Evolutionary conservation across 768 basidiomycete species (phyloP).

Genomic region (Pholiota molesta): DNA sequence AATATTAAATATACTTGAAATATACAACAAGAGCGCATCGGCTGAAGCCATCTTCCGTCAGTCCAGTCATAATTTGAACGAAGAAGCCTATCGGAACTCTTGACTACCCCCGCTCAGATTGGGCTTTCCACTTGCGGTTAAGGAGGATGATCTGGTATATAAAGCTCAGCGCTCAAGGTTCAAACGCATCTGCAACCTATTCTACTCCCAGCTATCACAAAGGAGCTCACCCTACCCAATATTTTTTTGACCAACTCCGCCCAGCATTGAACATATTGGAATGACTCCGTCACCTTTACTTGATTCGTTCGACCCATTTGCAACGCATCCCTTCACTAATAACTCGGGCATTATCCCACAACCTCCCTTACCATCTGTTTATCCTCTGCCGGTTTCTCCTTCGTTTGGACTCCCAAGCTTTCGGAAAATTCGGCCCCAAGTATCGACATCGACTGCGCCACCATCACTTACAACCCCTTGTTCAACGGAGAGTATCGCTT

Average conservation of each 20-base stretch:
- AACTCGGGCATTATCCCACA: constrained; percentile 40
- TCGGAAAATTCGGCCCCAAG: constrained; percentile 16
- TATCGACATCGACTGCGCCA: constrained; percentile 19
- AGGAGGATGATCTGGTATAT: too few species aligned
- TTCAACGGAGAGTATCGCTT: constrained; percentile 2
- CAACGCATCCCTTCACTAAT: constrained; percentile 61
- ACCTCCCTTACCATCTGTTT: constrained; percentile 50
- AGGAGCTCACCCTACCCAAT: background rate
- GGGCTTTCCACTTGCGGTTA: too few species aligned
- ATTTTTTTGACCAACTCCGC: background rate
- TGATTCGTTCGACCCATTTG: constrained; percentile 60
- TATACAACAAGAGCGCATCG: too few species aligned
- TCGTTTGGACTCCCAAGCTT: constrained; percentile 16
- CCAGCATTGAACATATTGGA: background rate
- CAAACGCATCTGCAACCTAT: too few species aligned
- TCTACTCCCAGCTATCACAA: too few species aligned
- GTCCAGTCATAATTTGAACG: too few species aligned
- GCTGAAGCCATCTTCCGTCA: too few species aligned
- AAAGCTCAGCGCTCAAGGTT: too few species aligned
- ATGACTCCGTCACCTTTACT: constrained; percentile 39
- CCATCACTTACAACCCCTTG: constrained; percentile 24
- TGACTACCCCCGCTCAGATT: too few species aligned
- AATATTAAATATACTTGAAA: too few species aligned
- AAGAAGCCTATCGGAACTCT: too few species aligned
- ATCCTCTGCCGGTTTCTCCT: constrained; percentile 45